Evolutionary conservation across 257 asterid species (phyloP).

Genomic region (Nicotiana benthamiana): DNA sequence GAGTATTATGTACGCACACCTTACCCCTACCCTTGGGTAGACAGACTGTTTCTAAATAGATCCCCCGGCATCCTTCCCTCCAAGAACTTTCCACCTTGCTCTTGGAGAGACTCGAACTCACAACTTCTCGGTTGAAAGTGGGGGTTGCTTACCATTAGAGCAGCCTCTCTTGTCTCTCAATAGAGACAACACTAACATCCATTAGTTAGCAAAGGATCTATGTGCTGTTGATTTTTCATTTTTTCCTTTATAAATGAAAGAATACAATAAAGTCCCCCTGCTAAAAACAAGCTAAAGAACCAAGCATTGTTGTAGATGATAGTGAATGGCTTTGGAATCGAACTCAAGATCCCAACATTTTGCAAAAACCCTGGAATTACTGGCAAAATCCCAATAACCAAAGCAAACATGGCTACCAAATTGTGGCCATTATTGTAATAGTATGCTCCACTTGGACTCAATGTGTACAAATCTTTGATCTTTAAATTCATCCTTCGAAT

Average conservation of each 20-base stretch:
- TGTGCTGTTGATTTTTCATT: not conserved
- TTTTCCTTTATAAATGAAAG: conserved; percentile 23
- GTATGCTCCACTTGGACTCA: conserved; percentile 53
- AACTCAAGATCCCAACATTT: conserved; percentile 51
- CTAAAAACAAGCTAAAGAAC: conserved; percentile 75
- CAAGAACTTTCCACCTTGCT: too few species aligned
- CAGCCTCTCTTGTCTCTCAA: too few species aligned
- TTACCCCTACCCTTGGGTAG: too few species aligned
- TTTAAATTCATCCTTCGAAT: conserved; percentile 32
- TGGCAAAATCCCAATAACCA: conserved; percentile 64
- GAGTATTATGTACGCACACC: too few species aligned
- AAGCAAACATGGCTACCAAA: conserved; percentile 47
- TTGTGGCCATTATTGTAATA: conserved; percentile 63
- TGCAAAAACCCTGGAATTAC: conserved; percentile 83
- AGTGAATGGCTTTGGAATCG: conserved; percentile 18
- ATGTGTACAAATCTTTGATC: conserved; percentile 39
- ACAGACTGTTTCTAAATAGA: too few species aligned
- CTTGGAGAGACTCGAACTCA: too few species aligned
- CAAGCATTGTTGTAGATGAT: conserved; percentile 71
- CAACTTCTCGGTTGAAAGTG: too few species aligned
- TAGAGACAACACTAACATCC: conserved; percentile 10
- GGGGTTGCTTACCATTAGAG: too few species aligned
- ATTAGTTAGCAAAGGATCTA: conserved; percentile 32
- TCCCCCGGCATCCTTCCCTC: too few species aligned
- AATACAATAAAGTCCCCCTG: conserved; percentile 52